These are phyloP conservation scores for Tolypocladium ophioglossoides DNA, from an alignment of 2,329 filamentous ascomycete genomes.

Conservation along the genomic window DNA sequence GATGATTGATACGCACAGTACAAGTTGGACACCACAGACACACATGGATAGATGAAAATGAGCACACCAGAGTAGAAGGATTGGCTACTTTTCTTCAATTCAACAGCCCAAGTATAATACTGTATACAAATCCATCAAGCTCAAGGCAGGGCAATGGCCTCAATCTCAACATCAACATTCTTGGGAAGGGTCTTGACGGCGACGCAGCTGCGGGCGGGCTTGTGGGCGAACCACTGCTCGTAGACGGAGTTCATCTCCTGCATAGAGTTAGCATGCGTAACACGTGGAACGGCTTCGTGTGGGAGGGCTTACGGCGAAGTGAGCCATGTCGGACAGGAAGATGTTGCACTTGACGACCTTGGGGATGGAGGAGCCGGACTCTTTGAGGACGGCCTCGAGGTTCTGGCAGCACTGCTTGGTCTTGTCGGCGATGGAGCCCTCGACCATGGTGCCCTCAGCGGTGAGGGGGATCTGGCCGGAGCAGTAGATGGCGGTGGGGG, in stretches of 20 bases:
- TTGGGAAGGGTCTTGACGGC: slow-evolving; percentile 84
- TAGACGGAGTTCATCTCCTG: slow-evolving; percentile 77
- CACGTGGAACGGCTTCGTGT: background rate
- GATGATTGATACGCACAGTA: no score
- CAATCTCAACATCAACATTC: slow-evolving; percentile 80
- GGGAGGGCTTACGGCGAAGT: slow-evolving; percentile 53
- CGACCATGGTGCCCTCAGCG: slow-evolving; percentile 41
- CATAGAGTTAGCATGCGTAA: background rate
- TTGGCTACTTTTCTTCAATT: background rate
- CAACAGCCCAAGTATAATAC: background rate
- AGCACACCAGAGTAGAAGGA: background rate
- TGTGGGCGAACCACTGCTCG: slow-evolving; percentile 71
- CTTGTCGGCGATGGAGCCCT: slow-evolving; percentile 53
- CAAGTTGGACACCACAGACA: background rate
- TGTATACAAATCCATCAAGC: background rate
- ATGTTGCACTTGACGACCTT: slow-evolving; percentile 87
- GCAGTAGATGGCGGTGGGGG: slow-evolving; percentile 54
- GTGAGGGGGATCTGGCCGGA: slow-evolving; percentile 64
- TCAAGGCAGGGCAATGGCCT: slow-evolving; percentile 67
- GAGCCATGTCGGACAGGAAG: slow-evolving; percentile 83
- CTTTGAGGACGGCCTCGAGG: slow-evolving; percentile 71
- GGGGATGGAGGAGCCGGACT: slow-evolving; percentile 65
- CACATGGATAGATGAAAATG: background rate
- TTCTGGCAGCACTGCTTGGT: slow-evolving; percentile 59
- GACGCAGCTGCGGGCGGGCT: slow-evolving; percentile 82